Base-by-base conservation (phyloP, 2,329 filamentous ascomycete genomes). In the Trichoderma sp. region DNA sequence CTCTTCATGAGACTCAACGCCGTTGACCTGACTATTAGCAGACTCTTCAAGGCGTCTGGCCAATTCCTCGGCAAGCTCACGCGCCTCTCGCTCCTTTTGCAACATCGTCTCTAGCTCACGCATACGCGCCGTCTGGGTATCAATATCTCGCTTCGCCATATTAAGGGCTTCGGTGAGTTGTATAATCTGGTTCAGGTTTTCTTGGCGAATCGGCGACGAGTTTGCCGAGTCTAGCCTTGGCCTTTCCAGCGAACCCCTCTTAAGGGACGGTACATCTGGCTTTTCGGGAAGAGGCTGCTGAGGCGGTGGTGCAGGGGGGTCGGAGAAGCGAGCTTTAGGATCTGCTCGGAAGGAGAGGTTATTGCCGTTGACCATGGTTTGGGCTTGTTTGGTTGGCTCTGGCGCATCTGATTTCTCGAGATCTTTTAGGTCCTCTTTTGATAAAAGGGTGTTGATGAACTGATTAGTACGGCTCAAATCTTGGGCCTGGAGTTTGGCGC, bases 211-310 rank as follows among this genome's bases (percentile, higher is more conserved):
- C 0, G 89, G 89, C 0, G 89, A 91, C 3, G 82, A 81, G 73
- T 80, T 86, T 21, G 82, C 80, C 6, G 83, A 79, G 37, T 82
- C 79, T 0, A 85, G 82, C 76, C 90, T 92, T 10, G 91, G 86
- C 68, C 91, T 89, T 72, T 97, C 93, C 0, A 92, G 94, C 31
- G 92, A 89, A 5, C 86, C 86, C 68, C 94, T 88, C 77, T 92
- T 94, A 35, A 97, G 80, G 0, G 92, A 88, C 0, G 90, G 88
- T 0, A 86, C 88, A 79, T 97, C 93, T 0, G 95, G 95, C 78
- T 97, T 97, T 77, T 97, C 94, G 0, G 95, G 95, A 6, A 98
- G 83, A 16, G 95, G 95, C 74, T 97, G 94, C 74, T 97, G 94
- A 33, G 95, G 95, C 31, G 95, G 95, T 8, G 95, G 95, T 27